These are phyloP conservation scores for Ophiocordyceps polyrhachis-furcata DNA, from an alignment of 2,329 filamentous ascomycete species.

Conservation along the genomic window DNA sequence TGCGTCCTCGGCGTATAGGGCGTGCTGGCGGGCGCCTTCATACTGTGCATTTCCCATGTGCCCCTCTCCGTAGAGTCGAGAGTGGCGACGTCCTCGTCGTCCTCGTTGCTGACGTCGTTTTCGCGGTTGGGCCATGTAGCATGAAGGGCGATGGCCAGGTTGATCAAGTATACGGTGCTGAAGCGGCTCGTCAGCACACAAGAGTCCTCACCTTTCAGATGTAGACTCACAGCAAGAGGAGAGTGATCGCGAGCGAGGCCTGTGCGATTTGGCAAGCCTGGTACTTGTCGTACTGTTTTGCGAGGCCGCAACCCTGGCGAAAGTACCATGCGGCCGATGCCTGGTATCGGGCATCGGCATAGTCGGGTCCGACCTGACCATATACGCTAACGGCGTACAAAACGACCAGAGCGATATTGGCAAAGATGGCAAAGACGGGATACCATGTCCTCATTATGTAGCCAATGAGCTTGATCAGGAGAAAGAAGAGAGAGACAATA, in stretches of 20 bases:
- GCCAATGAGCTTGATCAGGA: constrained; percentile 49
- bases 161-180: constrained; percentile 41
- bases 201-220: background rate
- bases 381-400: constrained; percentile 49
- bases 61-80: constrained; percentile 21
- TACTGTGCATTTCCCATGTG: constrained; percentile 39
- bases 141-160: constrained; percentile 40
- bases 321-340: constrained; percentile 58
- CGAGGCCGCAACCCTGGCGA: constrained; percentile 46
- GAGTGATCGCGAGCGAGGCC: constrained; percentile 41
- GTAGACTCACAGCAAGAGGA: constrained; percentile 48
- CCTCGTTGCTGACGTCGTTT: constrained; percentile 27
- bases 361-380: constrained; percentile 56
- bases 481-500: constrained; percentile 56
- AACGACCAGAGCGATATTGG: constrained; percentile 36
- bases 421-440: constrained; percentile 41
- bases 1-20: constrained; percentile 48
- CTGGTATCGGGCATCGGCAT: constrained; percentile 42
- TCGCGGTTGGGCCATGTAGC: constrained; percentile 36
- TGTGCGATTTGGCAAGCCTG: constrained; percentile 51
- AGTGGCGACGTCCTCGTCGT: constrained; percentile 19
- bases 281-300: constrained; percentile 31
- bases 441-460: constrained; percentile 55
- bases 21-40: constrained; percentile 18
- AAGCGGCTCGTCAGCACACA: background rate